Evolutionary conservation across 495 filamentous ascomycete genomes (phyloP).

Genomic region (Monascus purpureus): DNA sequence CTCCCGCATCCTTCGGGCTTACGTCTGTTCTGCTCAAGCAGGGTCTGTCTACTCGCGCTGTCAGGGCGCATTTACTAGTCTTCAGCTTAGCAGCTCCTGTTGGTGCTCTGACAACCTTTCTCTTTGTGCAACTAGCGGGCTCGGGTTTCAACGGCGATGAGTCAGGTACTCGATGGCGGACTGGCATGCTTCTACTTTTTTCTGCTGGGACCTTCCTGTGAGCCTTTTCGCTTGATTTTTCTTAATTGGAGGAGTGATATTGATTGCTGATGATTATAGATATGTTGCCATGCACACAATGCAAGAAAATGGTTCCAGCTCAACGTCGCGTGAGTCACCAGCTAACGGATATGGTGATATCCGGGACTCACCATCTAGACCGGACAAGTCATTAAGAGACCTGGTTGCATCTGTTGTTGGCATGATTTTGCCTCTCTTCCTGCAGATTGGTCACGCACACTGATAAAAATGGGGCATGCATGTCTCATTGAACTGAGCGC

Average conservation of each 20-base stretch:
- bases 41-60: conserved; percentile 71
- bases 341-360: conserved; percentile 55
- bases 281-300: conserved; percentile 99
- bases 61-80: conserved; percentile 70
- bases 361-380: conserved; percentile 22
- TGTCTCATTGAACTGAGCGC: too few relatives aligned
- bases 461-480: too few relatives aligned
- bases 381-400: conserved; percentile 32
- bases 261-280: conserved; percentile 29
- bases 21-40: conserved; percentile 82
- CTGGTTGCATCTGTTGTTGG: conserved; percentile 68
- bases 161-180: conserved; percentile 62
- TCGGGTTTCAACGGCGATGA: conserved; percentile 26
- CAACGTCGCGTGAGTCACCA: conserved; percentile 33
- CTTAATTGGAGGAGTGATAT: background rate
- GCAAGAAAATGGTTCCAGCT: conserved; percentile 57
- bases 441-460: conserved; percentile 84
- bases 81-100: conserved; percentile 86
- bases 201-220: conserved; percentile 92
- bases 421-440: conserved; percentile 79
- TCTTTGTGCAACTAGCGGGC: conserved; percentile 59
- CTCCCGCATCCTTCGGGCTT: conserved; percentile 87
- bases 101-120: conserved; percentile 73
- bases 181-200: conserved; percentile 81
- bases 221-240: conserved; percentile 17